phyloP scores from a whole-genome alignment of 2,329 filamentous ascomycete genomes.

The Epichloe bromicola region DNA sequence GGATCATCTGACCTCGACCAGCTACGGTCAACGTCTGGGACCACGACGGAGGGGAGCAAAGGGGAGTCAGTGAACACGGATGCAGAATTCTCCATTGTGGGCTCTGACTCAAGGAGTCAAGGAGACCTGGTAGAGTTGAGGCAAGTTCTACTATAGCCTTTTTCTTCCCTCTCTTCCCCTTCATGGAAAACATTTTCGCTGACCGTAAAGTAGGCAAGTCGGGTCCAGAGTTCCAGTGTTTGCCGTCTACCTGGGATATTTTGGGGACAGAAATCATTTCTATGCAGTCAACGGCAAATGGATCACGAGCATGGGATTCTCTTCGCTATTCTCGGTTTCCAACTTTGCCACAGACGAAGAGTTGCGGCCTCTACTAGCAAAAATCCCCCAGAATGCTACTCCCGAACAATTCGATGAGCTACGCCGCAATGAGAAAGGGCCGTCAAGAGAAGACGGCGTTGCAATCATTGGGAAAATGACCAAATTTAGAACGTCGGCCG shows the following conservation, averaged over 20 bases:
- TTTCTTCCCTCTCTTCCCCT: not conserved
- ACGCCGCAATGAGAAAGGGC: constrained; percentile 25
- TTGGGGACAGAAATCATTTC: constrained; percentile 39
- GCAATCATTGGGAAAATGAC: constrained; percentile 34
- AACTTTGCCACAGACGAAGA: constrained; percentile 30
- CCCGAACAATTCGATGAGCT: constrained; percentile 20
- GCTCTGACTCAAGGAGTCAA: constrained; percentile 17
- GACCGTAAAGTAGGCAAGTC: constrained; percentile 13
- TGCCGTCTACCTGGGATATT: constrained; percentile 39
- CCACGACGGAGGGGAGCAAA: constrained; percentile 14
- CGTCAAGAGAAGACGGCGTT: constrained; percentile 29
- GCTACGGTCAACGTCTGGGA: constrained; percentile 12
- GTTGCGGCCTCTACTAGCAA: constrained; percentile 24
- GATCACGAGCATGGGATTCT: constrained; percentile 27
- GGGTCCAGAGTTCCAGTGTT: constrained; percentile 34
- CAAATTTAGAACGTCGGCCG: constrained; percentile 28
- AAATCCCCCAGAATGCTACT: constrained; percentile 16
- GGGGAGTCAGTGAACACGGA: constrained; percentile 16
- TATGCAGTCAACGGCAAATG: constrained; percentile 41
- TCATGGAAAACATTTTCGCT: not conserved
- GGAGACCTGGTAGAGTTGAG: constrained; percentile 41
- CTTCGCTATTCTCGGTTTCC: constrained; percentile 36
- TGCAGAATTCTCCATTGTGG: constrained; percentile 14
- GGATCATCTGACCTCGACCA: constrained; percentile 19
- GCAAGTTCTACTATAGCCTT: constrained; percentile 11